Evolutionary conservation across 805 yeast genomes (phyloP), one percentile per base, ranked within the genome.

Genomic region (Candida verbasci): DNA sequence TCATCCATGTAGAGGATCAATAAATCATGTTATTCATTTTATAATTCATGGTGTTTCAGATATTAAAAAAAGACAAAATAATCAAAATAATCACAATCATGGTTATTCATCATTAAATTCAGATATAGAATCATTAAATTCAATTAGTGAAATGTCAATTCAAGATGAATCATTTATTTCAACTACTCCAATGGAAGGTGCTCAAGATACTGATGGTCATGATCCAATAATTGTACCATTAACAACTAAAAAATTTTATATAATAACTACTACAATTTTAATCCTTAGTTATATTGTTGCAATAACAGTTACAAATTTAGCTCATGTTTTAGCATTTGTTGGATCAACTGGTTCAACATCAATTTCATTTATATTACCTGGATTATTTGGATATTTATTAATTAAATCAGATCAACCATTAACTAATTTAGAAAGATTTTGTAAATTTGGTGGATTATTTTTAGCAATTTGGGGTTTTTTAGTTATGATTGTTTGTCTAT

Each of bases 341-440:
- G 94, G 94, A 3, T 82, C 89, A 4, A 84, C 93, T 0, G 94
- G 94, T 0, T 84, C 89, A 4, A 85, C 89, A 0, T 67, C 86
- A 17, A 84, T 84, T 34, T 78, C 87, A 17, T 84, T 83, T 55
- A 82, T 82, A 8, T 64, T 84, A 29, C 94, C 94, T 0, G 93
- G 94, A 0, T 62, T 80, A 39, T 84, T 83, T 55, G 91, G 91
- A 0, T 83, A 62, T 52, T 72, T 78, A 52, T 55, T 76, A 38
- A 67, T 76, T n/a, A 68, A 54, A 35, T 66, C 68, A 5, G 36
- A 58, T 14, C 46, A 43, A n/a, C 41, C 43, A 24, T 51, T 59
- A 32, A 56, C 51, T 15, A 38, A 18, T 15, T 46, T 57, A 28
- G 72, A 67, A 40, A 39, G 35, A 14, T 46, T 54, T 18, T 58